Evolutionary conservation across 345 rosid species (phyloP).

Genomic region (Raphanus sativus): DNA sequence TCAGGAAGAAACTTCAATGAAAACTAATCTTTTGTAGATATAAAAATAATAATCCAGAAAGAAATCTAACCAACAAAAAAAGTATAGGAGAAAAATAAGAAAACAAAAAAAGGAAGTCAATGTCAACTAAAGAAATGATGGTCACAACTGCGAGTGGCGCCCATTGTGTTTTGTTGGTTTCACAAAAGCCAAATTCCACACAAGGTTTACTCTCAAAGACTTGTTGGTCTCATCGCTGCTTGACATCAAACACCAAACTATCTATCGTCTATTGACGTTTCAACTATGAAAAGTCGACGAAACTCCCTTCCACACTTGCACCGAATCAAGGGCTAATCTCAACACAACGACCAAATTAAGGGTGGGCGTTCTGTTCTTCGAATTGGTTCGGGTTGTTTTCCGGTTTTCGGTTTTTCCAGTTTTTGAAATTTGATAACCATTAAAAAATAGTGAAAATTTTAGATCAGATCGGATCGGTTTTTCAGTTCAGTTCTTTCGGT

Average conservation of each 20-base stretch:
- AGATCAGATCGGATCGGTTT: too few relatives aligned
- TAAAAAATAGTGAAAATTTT: too few relatives aligned
- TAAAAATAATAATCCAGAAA: neutral
- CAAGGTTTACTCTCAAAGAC: conserved; percentile 2
- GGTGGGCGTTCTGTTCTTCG: too few relatives aligned
- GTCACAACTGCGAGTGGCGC: conserved; percentile 5
- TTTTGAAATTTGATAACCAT: too few relatives aligned
- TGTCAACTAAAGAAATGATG: conserved; percentile 14
- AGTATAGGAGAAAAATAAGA: neutral
- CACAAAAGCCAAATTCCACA: neutral
- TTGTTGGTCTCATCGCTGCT: conserved; percentile 3
- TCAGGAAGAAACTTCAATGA: neutral
- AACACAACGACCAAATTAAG: neutral
- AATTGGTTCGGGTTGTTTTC: too few relatives aligned
- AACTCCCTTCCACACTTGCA: conserved; percentile 9
- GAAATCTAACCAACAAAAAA: neutral
- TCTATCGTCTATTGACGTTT: neutral
- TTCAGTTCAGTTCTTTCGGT: too few relatives aligned
- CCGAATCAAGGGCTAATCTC: conserved; percentile 3
- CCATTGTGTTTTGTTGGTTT: conserved; percentile 19
- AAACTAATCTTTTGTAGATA: neutral
- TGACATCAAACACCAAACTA: conserved; percentile 17
- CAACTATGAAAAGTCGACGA: neutral
- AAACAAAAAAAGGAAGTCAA: conserved; percentile 15
- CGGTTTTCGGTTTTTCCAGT: too few relatives aligned